These are phyloP conservation scores for Rubroshorea leprosula DNA, from an alignment of 345 rosid species.

Conservation along the genomic window DNA sequence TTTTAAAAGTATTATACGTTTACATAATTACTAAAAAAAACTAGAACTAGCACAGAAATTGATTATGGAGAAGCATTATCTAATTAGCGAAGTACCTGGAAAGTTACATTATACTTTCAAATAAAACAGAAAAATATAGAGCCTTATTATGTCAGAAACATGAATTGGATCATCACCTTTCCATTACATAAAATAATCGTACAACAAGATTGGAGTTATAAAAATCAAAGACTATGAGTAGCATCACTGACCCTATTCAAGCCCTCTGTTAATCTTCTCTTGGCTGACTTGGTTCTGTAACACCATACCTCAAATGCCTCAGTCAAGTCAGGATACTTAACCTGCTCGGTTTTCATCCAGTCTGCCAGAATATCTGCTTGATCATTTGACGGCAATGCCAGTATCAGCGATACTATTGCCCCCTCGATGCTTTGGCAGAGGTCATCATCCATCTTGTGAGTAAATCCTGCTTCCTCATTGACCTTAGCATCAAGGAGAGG, in stretches of 20 bases:
- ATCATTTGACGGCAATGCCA: conserved; percentile 78
- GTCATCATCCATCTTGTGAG: conserved; percentile 72
- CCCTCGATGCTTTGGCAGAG: conserved; percentile 75
- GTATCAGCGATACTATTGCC: conserved; percentile 58
- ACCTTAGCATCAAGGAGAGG: conserved; percentile 51
- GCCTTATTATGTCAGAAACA: too few relatives aligned
- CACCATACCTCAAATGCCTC: conserved; percentile 98
- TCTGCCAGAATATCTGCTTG: conserved; percentile 83
- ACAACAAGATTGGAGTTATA: conserved; percentile 11
- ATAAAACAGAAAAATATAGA: too few relatives aligned
- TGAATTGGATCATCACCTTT: conserved; percentile 9
- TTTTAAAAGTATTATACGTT: too few relatives aligned
- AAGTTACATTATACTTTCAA: too few relatives aligned
- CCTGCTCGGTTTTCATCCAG: conserved; percentile 70
- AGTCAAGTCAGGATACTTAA: conserved; percentile 74
- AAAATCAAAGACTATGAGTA: conserved; percentile 29
- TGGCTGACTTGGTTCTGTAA: conserved; percentile 89
- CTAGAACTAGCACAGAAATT: too few relatives aligned
- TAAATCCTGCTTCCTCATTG: conserved; percentile 35
- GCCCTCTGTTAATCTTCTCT: conserved; percentile 71
- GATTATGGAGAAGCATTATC: too few relatives aligned
- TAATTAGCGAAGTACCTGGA: too few relatives aligned
- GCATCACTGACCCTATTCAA: conserved; percentile 33
- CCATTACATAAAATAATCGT: conserved; percentile 5
- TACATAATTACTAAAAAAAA: too few relatives aligned